Evolutionary conservation across 2,329 filamentous ascomycete species (phyloP).

Genomic region (Exophiala calicioides): DNA sequence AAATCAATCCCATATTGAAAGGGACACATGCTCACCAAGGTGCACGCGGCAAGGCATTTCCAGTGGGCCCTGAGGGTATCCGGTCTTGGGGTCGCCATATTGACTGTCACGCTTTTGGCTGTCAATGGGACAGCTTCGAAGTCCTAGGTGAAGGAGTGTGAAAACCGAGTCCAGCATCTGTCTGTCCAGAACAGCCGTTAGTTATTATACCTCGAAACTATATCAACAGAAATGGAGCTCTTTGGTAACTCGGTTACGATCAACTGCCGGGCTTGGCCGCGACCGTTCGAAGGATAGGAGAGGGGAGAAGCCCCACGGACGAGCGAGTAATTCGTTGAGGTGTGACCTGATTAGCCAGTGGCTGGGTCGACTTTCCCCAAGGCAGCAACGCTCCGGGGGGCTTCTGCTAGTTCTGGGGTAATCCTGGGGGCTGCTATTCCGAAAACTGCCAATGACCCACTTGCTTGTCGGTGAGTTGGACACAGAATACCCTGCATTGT

Average conservation of each 20-base stretch:
- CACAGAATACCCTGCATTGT: conserved; percentile 2
- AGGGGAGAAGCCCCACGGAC: conserved; percentile 9
- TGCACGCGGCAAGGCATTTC: conserved; percentile 29
- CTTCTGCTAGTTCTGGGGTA: conserved; percentile 18
- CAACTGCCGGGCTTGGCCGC: conserved; percentile 8
- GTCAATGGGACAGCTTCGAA: not conserved
- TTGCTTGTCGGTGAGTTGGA: too few relatives aligned
- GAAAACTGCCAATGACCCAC: conserved; percentile 25
- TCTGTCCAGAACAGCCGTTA: too few relatives aligned
- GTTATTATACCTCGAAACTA: not conserved
- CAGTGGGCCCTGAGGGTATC: conserved; percentile 25
- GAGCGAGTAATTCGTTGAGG: not conserved
- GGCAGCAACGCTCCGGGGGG: not conserved
- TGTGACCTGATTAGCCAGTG: conserved; percentile 9
- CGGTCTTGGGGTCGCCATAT: conserved; percentile 17
- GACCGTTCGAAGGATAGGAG: conserved; percentile 4
- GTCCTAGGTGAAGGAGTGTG: conserved; percentile 17
- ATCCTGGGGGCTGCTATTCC: conserved; percentile 20
- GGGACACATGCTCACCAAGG: conserved; percentile 37
- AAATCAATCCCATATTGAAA: conserved; percentile 38
- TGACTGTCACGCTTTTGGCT: conserved; percentile 3
- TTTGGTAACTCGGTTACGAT: not conserved
- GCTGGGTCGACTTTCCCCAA: not conserved
- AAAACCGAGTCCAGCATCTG: too few relatives aligned
- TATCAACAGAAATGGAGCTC: conserved; percentile 6